Base-by-base conservation (phyloP, 2,329 filamentous ascomycete species). In the Cladosporium sp. region DNA sequence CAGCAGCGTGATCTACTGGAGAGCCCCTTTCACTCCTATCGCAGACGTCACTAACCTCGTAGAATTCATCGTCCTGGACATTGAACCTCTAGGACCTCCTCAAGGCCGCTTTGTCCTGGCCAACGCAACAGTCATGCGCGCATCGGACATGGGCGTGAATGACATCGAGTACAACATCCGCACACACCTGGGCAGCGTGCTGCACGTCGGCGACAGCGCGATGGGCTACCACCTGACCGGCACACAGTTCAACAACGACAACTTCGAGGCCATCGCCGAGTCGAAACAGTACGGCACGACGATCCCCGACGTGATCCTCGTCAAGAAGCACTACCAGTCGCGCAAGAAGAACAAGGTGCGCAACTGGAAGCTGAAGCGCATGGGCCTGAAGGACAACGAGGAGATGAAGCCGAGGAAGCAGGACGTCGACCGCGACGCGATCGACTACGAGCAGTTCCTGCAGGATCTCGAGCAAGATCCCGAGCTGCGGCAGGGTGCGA, bases 361-460 rank as follows among this genome's bases (percentile, higher is more conserved):
- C 61, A 88, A 88, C 77, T 98, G 93, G 93, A 87, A 86, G 70
- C 83, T 98, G 70, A 95, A 88, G 82, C 89, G 93, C 65, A 92
- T 98, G 87, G 80, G 80, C 59, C 86, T 83, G 72, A 91, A 97
- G 58, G 89, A 96, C 68, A 86, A 87, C 60, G 92, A 96, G 59
- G 48, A 50, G 48, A 79, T 95, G 69, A 74, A 91, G 58, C 88
- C 89, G 34, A 85, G 88, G 76, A 89, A 95, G 74, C 78, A 89
- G 55, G 91, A 97, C 67, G 87, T 92, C 67, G 88, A 91, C 55
- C 83, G 84, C 58, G 83, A 95, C 76, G 91, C 97, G 67, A 82
- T 85, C 59, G 93, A 98, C 72, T 98, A 95, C 73, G 93, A 98
- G 75, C 83, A 91, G 81, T 98, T 98, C 82, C 75, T 98, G 77